These are phyloP conservation scores for Neurospora hispaniola DNA, from an alignment of 495 filamentous ascomycete species.

Conservation along the genomic window DNA sequence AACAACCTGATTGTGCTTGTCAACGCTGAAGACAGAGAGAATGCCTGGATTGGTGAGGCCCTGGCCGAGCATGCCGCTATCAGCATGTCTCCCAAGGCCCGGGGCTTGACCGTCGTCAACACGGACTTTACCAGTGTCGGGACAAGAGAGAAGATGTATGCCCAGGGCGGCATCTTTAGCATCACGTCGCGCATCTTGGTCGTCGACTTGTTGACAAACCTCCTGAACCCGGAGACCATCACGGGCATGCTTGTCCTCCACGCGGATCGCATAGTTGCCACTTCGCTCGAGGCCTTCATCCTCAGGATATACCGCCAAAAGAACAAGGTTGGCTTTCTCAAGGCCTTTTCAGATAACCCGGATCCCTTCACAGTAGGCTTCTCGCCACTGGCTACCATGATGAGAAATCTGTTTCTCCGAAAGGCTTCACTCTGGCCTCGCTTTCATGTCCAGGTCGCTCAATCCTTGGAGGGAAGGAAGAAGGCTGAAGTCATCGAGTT, in stretches of 20 bases:
- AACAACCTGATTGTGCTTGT: slow-evolving; percentile 85
- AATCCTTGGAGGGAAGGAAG: slow-evolving; percentile 79
- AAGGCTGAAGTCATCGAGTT: slow-evolving; percentile 96
- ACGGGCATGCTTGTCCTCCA: slow-evolving; percentile 84
- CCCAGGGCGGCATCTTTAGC: slow-evolving; percentile 83
- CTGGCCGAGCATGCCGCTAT: slow-evolving; percentile 89
- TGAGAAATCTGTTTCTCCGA: slow-evolving; percentile 84
- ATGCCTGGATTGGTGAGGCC: slow-evolving; percentile 87
- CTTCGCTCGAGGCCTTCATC: slow-evolving; percentile 90
- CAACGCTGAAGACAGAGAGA: slow-evolving; percentile 87
- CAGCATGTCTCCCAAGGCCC: slow-evolving; percentile 59
- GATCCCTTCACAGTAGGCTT: slow-evolving; percentile 88
- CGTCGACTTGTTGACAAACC: slow-evolving; percentile 77
- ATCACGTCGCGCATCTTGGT: slow-evolving; percentile 92
- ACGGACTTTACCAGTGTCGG: slow-evolving; percentile 84
- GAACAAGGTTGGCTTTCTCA: slow-evolving; percentile 88
- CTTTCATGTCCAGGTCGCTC: slow-evolving; percentile 84
- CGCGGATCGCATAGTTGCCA: slow-evolving; percentile 78
- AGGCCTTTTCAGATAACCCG: slow-evolving; percentile 91
- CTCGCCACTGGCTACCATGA: slow-evolving; percentile 78
- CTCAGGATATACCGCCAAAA: slow-evolving; percentile 84
- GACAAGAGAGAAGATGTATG: slow-evolving; percentile 82
- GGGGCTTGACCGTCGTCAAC: slow-evolving; percentile 84
- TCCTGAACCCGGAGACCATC: slow-evolving; percentile 74
- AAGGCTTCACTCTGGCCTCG: slow-evolving; percentile 87